Base-by-base conservation (phyloP, 2,329 filamentous ascomycete genomes). In the Diaporthe sp. region DNA sequence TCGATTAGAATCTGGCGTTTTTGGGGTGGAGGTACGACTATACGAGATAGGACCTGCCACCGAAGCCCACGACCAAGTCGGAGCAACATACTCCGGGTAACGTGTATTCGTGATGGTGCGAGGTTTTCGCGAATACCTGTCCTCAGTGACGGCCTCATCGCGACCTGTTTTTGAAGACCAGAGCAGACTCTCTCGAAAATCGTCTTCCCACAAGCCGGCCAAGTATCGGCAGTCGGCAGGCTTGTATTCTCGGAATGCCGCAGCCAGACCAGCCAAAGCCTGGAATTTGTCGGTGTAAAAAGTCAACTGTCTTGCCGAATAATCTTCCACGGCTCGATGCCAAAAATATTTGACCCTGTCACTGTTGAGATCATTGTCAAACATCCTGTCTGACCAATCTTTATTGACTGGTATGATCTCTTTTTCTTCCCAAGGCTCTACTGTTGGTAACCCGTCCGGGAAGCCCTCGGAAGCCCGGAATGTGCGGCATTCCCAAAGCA, bases 21-120 rank as follows among this genome's bases (percentile, higher is more conserved):
- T 4, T 57, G 3, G 30, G 28, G 28, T 2, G 0, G 15, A 33
- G 10, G 38, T 5, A 19, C 13, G 5, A 30, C 3, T 3, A 52
- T 54, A 54, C 13, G 12, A 13, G 30, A 58, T 4, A 3, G 55
- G 55, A n/a, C 55, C 55, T 12, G 17, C 30, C 19, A 58, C 55
- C 19, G 33, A 60, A 25, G 57, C 57, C 57, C 57, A 60, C 22
- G 57, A 40, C 57, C 57, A 60, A 17, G 57, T 60, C 57, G 57
- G 57, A 25, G 57, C 57, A 35, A 57, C 33, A 6, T 40, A 40
- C 10, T 25, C 57, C 22, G 57, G 57, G 17, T 60, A 60, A 3
- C 57, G 57, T 15, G 35, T 25, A 9, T 60, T 60, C 4, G 22
- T 60, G 55, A 38, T n/a, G 33, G 22, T 12, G 19, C 45, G 45